Evolutionary conservation across 306 rosid genomes (phyloP).

Genomic region (Coriaria nepalensis): DNA sequence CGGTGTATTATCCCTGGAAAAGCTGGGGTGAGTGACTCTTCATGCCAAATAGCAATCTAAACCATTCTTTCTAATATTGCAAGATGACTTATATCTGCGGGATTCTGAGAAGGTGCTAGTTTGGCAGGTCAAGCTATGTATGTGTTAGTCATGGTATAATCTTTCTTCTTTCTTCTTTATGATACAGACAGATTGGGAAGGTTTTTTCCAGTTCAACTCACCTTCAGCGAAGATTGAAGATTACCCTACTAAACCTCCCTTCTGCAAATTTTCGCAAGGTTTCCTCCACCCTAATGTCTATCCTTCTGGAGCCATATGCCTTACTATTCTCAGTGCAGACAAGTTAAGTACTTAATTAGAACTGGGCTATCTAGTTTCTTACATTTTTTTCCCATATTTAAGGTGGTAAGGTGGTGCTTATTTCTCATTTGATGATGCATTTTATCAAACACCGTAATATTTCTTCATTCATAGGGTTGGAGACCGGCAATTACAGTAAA

Average conservation of each 20-base stretch:
- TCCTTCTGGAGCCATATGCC: constrained; percentile 94
- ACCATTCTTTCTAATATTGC: too few species aligned
- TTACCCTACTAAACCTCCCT: constrained; percentile 97
- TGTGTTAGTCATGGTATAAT: too few species aligned
- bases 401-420: too few species aligned
- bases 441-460: too few species aligned
- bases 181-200: constrained; percentile 97
- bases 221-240: constrained; percentile 99
- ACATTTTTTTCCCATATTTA: constrained; percentile 1
- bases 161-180: too few species aligned
- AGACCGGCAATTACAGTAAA: constrained; percentile 96
- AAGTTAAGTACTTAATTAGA: constrained; percentile 38
- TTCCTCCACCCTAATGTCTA: constrained; percentile 98
- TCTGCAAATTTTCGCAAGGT: constrained; percentile 80
- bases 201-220: constrained; percentile 79
- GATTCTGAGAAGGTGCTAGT: too few species aligned
- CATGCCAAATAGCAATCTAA: too few species aligned
- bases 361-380: not conserved
- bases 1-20: constrained; percentile 93
- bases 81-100: too few species aligned
- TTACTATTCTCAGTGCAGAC: constrained; percentile 90
- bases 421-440: too few species aligned
- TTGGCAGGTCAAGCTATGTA: too few species aligned
- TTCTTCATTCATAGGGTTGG: constrained; percentile 52
- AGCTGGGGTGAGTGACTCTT: constrained; percentile 43